Evolutionary conservation across 176 grass and related monocot genomes (phyloP).

Genomic region (Musa troglodytarum): DNA sequence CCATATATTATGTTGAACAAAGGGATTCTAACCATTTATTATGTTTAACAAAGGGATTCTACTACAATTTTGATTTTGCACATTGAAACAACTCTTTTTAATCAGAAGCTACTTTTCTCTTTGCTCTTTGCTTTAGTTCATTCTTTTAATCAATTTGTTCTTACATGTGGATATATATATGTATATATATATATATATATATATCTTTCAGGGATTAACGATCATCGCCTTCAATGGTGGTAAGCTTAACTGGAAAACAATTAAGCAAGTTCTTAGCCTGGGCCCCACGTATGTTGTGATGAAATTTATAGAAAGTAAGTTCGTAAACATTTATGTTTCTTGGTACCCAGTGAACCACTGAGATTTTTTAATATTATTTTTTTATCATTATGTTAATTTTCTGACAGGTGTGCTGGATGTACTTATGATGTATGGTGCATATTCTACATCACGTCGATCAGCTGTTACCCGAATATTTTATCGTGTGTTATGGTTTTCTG

Average conservation of each 20-base stretch:
- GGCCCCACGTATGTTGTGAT: conserved; percentile 80
- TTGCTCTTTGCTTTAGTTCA: not conserved
- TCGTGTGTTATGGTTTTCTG: conserved; percentile 70
- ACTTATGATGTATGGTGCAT: conserved; percentile 95
- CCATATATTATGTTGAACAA: too few species aligned
- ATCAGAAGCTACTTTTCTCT: not conserved
- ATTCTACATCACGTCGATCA: conserved; percentile 81
- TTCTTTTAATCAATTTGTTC: not conserved
- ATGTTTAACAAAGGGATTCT: too few species aligned
- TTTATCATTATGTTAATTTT: conserved; percentile 21
- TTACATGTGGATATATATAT: not conserved
- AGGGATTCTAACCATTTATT: too few species aligned
- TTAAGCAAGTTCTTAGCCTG: conserved; percentile 62
- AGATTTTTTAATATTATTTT: not conserved
- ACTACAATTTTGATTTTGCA: too few species aligned
- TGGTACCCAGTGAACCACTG: conserved; percentile 2
- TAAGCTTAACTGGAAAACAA: conserved; percentile 37
- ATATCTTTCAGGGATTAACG: conserved; percentile 49
- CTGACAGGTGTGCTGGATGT: conserved; percentile 70
- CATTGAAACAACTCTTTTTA: not conserved
- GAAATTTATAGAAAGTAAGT: conserved; percentile 83
- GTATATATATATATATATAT: not conserved
- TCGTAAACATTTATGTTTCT: not conserved
- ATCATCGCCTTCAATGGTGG: conserved; percentile 82
- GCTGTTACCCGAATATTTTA: conserved; percentile 67